These are phyloP conservation scores for Solanum corneliomulleri DNA, from an alignment of 257 asterid genomes.

Conservation along the genomic window DNA sequence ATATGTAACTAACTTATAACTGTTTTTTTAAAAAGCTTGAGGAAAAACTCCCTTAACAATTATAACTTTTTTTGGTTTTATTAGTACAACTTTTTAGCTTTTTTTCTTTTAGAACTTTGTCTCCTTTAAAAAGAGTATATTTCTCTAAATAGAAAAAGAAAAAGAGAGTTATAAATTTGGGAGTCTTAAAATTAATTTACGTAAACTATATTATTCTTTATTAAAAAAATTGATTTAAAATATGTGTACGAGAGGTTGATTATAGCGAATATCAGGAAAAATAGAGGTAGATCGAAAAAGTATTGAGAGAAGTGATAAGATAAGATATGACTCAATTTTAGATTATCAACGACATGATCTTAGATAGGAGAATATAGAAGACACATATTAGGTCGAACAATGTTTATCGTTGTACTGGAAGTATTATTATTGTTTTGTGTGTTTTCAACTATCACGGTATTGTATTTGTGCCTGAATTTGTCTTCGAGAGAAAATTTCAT, in stretches of 20 bases:
- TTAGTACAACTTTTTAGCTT: not conserved
- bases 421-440: not conserved
- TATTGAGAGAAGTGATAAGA: too few species aligned
- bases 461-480: too few species aligned
- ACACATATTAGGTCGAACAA: too few species aligned
- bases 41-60: not conserved
- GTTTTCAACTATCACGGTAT: not conserved
- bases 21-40: not conserved
- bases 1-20: not conserved
- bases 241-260: not conserved
- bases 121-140: not conserved
- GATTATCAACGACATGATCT: not conserved
- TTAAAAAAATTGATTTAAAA: too few species aligned
- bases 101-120: not conserved
- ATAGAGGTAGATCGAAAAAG: not conserved
- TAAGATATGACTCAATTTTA: too few species aligned
- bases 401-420: not conserved
- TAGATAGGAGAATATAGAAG: fast-evolving
- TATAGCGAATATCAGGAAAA: not conserved
- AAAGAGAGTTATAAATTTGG: not conserved
- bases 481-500: too few species aligned
- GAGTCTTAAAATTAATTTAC: not conserved
- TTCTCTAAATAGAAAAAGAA: not conserved
- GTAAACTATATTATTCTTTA: too few species aligned
- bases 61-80: not conserved